These are phyloP conservation scores for Capsicum chinense DNA, from an alignment of 257 asterid genomes.

Conservation along the genomic window DNA sequence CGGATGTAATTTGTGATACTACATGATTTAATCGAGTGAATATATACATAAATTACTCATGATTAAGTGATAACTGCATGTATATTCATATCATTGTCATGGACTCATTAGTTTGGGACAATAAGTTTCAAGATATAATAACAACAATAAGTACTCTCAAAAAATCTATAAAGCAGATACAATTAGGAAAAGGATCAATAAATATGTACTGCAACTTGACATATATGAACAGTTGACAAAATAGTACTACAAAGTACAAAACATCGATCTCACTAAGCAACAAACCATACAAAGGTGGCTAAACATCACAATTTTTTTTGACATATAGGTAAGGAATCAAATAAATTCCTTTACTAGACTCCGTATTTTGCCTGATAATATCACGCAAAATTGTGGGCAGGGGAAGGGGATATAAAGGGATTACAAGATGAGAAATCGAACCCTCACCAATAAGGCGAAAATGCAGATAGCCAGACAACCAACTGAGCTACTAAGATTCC, in stretches of 20 bases:
- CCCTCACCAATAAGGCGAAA: background rate
- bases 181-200: background rate
- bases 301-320: background rate
- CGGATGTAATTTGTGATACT: too few relatives aligned
- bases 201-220: background rate
- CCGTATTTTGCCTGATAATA: slow-evolving; percentile 15
- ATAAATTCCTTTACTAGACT: background rate
- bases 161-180: background rate
- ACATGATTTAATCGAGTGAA: too few relatives aligned
- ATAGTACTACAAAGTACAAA: background rate
- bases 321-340: background rate
- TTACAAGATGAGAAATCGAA: background rate
- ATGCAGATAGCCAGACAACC: background rate
- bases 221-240: background rate
- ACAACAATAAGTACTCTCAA: background rate
- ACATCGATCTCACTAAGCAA: background rate
- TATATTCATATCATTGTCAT: too few relatives aligned
- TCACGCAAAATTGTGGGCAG: slow-evolving; percentile 16
- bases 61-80: too few relatives aligned
- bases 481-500: background rate
- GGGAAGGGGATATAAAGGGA: background rate
- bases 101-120: too few relatives aligned
- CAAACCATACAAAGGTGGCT: background rate
- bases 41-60: too few relatives aligned
- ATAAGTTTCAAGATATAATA: too few relatives aligned